phyloP scores from a whole-genome alignment of 164 flowering plant genomes.

The Nelumbo lutea region DNA sequence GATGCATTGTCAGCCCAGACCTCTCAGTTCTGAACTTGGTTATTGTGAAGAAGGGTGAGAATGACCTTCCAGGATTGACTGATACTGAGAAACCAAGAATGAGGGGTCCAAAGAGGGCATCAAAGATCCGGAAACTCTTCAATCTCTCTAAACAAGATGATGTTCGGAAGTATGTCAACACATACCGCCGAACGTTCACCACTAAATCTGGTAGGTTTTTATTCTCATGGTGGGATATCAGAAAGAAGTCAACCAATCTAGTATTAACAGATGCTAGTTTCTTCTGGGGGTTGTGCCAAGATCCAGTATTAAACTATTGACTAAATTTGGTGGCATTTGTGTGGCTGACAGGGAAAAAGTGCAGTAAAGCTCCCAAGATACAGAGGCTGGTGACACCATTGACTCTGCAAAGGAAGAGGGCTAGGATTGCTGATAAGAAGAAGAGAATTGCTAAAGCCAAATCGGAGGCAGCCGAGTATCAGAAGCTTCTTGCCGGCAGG shows the following conservation, averaged over 20 bases:
- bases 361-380: conserved; percentile 63
- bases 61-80: conserved; percentile 62
- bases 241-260: too few relatives aligned
- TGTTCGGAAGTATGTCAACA: conserved; percentile 65
- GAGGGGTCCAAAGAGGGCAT: conserved; percentile 74
- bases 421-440: conserved; percentile 57
- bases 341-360: conserved; percentile 43
- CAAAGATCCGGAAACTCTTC: conserved; percentile 64
- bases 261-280: too few relatives aligned
- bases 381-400: conserved; percentile 56
- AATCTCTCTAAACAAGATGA: conserved; percentile 64
- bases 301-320: neutral
- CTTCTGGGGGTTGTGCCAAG: too few relatives aligned
- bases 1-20: conserved; percentile 65
- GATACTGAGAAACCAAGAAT: conserved; percentile 63
- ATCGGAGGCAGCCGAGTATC: conserved; percentile 62
- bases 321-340: neutral
- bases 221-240: neutral
- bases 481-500: conserved; percentile 56
- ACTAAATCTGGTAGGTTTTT: conserved; percentile 40
- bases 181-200: conserved; percentile 56
- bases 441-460: conserved; percentile 56
- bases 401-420: conserved; percentile 52
- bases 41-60: conserved; percentile 68
- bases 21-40: conserved; percentile 65